These are phyloP conservation scores for Sarcomyxa edulis DNA, from an alignment of 768 basidiomycete genomes.

Conservation along the genomic window DNA sequence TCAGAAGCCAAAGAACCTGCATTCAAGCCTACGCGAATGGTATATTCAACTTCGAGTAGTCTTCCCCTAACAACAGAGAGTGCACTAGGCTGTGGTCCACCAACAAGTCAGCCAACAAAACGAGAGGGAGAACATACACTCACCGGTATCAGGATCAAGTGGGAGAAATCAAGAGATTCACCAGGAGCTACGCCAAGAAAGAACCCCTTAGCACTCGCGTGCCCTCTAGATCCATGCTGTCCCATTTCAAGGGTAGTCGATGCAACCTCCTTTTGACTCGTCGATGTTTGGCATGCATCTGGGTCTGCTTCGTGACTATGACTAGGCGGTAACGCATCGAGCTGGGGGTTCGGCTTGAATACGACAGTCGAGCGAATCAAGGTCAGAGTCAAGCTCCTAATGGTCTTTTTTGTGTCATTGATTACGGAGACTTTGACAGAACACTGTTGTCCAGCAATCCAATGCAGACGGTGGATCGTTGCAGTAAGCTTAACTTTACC, in stretches of 20 bases:
- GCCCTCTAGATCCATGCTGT: constrained; percentile 55
- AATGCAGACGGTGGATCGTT: constrained; percentile 62
- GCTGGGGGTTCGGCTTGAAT: constrained; percentile 49
- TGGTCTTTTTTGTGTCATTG: constrained; percentile 63
- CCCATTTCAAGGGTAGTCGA: constrained; percentile 64
- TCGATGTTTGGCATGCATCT: constrained; percentile 60
- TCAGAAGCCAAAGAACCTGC: constrained; percentile 57
- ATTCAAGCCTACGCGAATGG: constrained; percentile 57
- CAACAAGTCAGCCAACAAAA: constrained; percentile 5
- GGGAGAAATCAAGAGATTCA: constrained; percentile 56
- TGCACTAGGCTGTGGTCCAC: constrained; percentile 50
- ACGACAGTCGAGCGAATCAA: constrained; percentile 62
- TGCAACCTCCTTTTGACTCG: constrained; percentile 58
- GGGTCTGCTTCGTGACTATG: constrained; percentile 30
- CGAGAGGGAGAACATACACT: constrained; percentile 18
- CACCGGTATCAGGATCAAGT: constrained; percentile 73
- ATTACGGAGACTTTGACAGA: constrained; percentile 57
- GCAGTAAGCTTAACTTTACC: constrained; percentile 65
- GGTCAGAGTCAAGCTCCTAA: constrained; percentile 60
- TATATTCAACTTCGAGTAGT: constrained; percentile 75
- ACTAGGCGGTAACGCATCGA: constrained; percentile 21
- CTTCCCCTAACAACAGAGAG: constrained; percentile 63
- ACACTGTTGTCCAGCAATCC: constrained; percentile 81
- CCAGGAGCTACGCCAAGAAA: constrained; percentile 77
- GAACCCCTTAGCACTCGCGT: constrained; percentile 83